A percentile compares a stretch with the other conserved stretches of the same genome.
phyloP scores from a whole-genome alignment of 352 stramenopile genomes.

The Globisporangium yorkense region DNA sequence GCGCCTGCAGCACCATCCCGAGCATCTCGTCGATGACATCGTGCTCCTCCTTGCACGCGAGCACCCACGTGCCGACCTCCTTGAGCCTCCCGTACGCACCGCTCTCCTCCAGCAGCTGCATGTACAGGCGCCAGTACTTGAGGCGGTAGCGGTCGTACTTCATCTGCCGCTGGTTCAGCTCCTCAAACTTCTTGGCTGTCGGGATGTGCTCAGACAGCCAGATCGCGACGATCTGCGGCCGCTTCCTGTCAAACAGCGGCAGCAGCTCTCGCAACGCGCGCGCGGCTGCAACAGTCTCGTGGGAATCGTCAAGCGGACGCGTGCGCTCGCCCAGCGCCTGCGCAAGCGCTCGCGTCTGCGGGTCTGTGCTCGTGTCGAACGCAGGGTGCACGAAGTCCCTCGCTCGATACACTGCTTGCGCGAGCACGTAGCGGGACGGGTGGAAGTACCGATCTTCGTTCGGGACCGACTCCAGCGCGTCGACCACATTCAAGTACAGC shows the following conservation, averaged over 20 bases:
- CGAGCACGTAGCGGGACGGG: conserved; percentile 52
- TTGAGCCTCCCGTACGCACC: conserved; percentile 53
- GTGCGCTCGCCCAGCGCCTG: conserved; percentile 19
- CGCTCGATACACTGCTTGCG: conserved; percentile 49
- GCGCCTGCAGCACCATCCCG: conserved; percentile 32
- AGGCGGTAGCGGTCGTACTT: conserved; percentile 73
- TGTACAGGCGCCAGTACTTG: conserved; percentile 76
- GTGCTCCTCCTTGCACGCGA: conserved; percentile 79
- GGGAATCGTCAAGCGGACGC: conserved; percentile 9
- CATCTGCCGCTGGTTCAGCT: conserved; percentile 75
- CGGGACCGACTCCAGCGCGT: conserved; percentile 68
- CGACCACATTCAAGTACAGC: conserved; percentile 58
- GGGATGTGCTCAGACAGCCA: conserved; percentile 75
- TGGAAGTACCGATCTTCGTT: conserved; percentile 83
- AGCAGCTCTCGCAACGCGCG: conserved; percentile 45
- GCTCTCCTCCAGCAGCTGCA: conserved; percentile 44
- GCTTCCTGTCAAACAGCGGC: conserved; percentile 61
- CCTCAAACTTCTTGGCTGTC: conserved; percentile 67
- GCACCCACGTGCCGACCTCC: conserved; percentile 61
- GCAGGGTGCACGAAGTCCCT: conserved; percentile 23
- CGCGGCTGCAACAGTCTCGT: conserved; percentile 22
- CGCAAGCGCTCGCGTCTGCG: conserved; percentile 11
- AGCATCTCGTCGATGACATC: conserved; percentile 79
- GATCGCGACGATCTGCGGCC: conserved; percentile 59
- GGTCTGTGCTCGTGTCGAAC: conserved; percentile 9